These are phyloP conservation scores for Candida tetrigidarum DNA, from an alignment of 1,139 yeast genomes.

Conservation along the genomic window DNA sequence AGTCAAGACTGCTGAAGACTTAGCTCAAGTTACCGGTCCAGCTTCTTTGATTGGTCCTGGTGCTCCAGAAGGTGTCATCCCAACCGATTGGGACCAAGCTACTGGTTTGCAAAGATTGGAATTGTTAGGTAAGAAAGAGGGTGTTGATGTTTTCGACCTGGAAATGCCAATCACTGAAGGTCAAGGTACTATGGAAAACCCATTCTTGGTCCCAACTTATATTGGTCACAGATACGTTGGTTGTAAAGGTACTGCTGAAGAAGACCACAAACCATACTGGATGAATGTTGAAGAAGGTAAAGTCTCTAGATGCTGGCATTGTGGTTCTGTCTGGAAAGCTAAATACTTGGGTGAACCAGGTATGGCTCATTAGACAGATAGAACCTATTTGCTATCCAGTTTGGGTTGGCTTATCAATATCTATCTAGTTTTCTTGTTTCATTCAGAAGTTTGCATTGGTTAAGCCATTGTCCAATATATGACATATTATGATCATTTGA, in stretches of 20 bases:
- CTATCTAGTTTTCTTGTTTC: background rate
- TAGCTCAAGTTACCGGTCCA: conserved; percentile 81
- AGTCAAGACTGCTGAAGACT: conserved; percentile 64
- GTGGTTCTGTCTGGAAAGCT: conserved; percentile 93
- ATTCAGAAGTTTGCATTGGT: conserved; percentile 2
- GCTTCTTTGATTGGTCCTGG: conserved; percentile 89
- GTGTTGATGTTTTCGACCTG: conserved; percentile 93
- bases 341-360: conserved; percentile 87
- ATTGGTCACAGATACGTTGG: conserved; percentile 96
- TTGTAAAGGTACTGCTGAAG: conserved; percentile 90
- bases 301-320: conserved; percentile 98
- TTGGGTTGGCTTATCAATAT: no score
- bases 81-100: conserved; percentile 94
- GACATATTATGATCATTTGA: conserved; percentile 3
- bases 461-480: background rate
- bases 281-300: conserved; percentile 84
- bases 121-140: conserved; percentile 91
- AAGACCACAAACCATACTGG: conserved; percentile 91
- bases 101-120: conserved; percentile 99
- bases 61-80: conserved; percentile 81
- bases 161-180: conserved; percentile 89
- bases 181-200: conserved; percentile 86
- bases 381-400: no score
- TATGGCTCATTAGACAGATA: conserved; percentile 52
- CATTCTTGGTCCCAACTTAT: conserved; percentile 87